These are phyloP conservation scores for Leptographium wingfieldii DNA, from an alignment of 2,329 filamentous ascomycete species.

Conservation along the genomic window DNA sequence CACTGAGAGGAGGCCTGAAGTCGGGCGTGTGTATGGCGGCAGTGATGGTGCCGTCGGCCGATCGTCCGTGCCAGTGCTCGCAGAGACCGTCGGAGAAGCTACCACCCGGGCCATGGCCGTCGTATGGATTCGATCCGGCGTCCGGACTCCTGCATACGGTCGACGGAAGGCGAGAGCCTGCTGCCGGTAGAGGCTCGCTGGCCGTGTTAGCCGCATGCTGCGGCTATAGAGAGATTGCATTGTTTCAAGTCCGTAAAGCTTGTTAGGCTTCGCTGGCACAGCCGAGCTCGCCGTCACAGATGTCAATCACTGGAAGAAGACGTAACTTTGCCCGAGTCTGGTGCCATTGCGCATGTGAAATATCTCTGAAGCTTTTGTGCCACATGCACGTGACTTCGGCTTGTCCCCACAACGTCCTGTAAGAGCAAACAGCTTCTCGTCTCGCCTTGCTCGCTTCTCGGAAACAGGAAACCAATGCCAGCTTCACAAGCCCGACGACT, in stretches of 20 bases:
- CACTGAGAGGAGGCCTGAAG: slow-evolving; percentile 54
- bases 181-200: background rate
- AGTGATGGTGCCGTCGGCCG: slow-evolving; percentile 2
- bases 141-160: background rate
- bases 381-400: background rate
- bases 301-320: background rate
- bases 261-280: background rate
- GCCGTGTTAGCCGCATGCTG: background rate
- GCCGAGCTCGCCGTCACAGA: background rate
- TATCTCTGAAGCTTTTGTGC: background rate
- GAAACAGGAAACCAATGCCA: background rate
- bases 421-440: background rate
- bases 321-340: background rate
- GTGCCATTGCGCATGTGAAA: background rate
- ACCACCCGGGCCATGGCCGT: background rate
- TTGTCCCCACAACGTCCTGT: background rate
- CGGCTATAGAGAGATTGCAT: background rate
- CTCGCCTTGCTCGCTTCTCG: background rate
- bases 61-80: slow-evolving; percentile 5
- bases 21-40: slow-evolving; percentile 50
- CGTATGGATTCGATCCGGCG: background rate
- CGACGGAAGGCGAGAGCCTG: background rate
- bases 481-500: background rate
- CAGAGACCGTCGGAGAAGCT: slow-evolving; percentile 10
- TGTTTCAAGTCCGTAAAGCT: background rate